Base-by-base conservation (phyloP, 345 rosid species). In the Populus deltoides region DNA sequence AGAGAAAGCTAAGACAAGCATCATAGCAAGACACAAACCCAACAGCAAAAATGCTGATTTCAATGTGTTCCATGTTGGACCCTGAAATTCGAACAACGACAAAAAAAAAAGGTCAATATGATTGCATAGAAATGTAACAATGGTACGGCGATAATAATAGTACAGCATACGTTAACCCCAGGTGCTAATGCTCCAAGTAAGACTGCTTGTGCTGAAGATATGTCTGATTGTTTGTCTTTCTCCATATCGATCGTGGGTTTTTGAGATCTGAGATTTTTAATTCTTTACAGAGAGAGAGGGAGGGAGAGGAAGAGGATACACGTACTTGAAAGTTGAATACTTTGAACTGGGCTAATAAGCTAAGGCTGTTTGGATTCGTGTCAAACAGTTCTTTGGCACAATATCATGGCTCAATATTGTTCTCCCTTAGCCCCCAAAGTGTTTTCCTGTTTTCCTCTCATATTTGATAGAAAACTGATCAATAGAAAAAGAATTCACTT, bases 1-100 rank as follows among this genome's bases (percentile, higher is more conserved):
- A 31, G 97, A 86, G 90, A 93, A 90, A 62, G 98, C 97, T 66
- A 94, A 68, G 27, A 94, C 90, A 75, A 93, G 86, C 93, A 95
- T 92, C 73, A 90, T 80, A 77, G 90, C 85, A 31, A 95, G 94
- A 74, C 85, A 87, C 72, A 87, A 68, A 80, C 92, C 98, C 83
- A 93, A 82, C 84, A 93, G 73, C 70, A 91, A 73, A 83, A 94
- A 93, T 80, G 96, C 85, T 20, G 90, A 89, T 87, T 86, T 95
- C 38, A 95, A 78, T 0, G 92, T 81, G 84, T 82, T 93, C 98
- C 97, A 92, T 73, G 99, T 94, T 24, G 97, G 93, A 51, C 79
- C 95, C 97, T 94, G 89, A 77, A 75, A 82, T 57, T 70, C 39
- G 74, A 78, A 38, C 55, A 81, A 45, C 45, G 81, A 78, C 27